These are phyloP conservation scores for Phytophthora ramorum DNA, from an alignment of 352 stramenopile species.

Conservation along the genomic window DNA sequence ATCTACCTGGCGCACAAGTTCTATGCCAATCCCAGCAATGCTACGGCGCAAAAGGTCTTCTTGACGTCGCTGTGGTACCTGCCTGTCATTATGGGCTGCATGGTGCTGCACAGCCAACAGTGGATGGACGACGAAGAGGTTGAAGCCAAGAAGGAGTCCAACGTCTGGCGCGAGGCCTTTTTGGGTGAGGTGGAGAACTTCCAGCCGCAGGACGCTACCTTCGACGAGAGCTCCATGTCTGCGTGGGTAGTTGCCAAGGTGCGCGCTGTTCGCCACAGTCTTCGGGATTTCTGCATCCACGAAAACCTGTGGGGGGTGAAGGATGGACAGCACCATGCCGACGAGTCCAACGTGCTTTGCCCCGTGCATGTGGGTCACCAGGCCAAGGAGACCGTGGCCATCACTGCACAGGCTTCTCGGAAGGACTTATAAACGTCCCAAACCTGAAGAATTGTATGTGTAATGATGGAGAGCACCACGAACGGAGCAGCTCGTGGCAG, in stretches of 20 bases:
- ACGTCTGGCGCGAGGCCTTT: conserved; percentile 76
- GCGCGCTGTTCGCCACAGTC: conserved; percentile 61
- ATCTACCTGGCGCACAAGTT: conserved; percentile 97
- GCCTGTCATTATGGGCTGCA: conserved; percentile 96
- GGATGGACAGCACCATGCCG: conserved; percentile 70
- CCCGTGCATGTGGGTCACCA: conserved; percentile 76
- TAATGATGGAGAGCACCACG: conserved; percentile 23
- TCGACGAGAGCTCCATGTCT: conserved; percentile 65
- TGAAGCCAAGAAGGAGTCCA: conserved; percentile 61
- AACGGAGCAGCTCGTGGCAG: conserved; percentile 16
- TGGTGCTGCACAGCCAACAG: conserved; percentile 97
- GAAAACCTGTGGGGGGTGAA: conserved; percentile 86
- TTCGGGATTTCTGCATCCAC: conserved; percentile 87
- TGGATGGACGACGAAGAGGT: conserved; percentile 83
- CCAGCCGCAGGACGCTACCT: conserved; percentile 46
- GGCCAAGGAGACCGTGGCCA: conserved; percentile 72
- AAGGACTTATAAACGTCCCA: conserved; percentile 40
- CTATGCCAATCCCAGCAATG: conserved; percentile 93
- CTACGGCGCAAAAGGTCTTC: conserved; percentile 97
- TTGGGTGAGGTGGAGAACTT: conserved; percentile 76
- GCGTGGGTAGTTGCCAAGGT: conserved; percentile 72
- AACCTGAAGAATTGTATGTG: conserved; percentile 26
- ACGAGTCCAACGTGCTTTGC: conserved; percentile 81
- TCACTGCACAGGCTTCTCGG: conserved; percentile 57
- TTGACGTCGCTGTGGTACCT: conserved; percentile 98